Base-by-base conservation (phyloP, 257 asterid genomes). In the Solanum tarapatanum region DNA sequence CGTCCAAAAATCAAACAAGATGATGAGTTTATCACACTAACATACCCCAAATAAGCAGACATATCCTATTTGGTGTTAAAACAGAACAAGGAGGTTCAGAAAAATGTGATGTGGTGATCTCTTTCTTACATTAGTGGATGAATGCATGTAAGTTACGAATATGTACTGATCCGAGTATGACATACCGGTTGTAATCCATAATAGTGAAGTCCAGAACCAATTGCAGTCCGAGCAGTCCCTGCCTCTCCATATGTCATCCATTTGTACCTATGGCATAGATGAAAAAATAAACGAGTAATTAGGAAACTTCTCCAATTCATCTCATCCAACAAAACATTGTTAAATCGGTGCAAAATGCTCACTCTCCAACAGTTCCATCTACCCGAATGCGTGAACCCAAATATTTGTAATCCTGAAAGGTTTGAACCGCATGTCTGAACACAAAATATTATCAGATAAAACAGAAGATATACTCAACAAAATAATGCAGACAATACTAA, bases 201-300 rank as follows among this genome's bases (percentile, higher is more conserved):
- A 89, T 92, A 91, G 75, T 70, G 87, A 88, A 97, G 98, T 79
- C 98, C 99, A 1, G 98, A 97, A 74, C 99, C 99, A 86, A 97
- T 87, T 73, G 98, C 98, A 83, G 98, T 77, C 66, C 99, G 94
- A 89, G 98, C 98, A 87, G 94, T 91, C 85, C 97, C 96, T 30
- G 93, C 92, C 92, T 97, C 99, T 77, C 99, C 99, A 91, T 93
- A 97, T 9, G 99, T 97, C 98, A 97, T 94, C 99, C 99, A 95
- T 91, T 95, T 94, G 91, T 97, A 97, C 85, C 99, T 97, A 89
- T 87, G 91, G n/a, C 62, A 69, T 21, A 23, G 69, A 51, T 84
- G 62, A 30, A 85, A 64, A 45, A 60, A 41, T 45, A 7, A 23
- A 88, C 1, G 8, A 35, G 24, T 35, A 88, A 75, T 36, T 86